A percentile compares a stretch with the other conserved stretches of the same genome.
These are phyloP conservation scores for Salix caprea DNA, from an alignment of 345 rosid species.

Conservation along the genomic window DNA sequence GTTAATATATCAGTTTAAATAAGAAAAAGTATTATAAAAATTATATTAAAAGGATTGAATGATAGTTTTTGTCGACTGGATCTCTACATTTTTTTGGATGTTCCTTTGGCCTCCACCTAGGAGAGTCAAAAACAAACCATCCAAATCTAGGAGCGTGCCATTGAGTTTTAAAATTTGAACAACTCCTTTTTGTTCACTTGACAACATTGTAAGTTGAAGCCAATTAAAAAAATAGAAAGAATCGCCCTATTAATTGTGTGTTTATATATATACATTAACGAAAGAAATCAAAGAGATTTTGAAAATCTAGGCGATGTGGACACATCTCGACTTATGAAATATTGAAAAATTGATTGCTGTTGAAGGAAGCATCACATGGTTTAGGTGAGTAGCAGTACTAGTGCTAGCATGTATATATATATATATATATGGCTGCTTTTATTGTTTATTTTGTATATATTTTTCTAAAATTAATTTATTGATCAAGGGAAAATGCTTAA, in stretches of 20 bases:
- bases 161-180: background rate
- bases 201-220: background rate
- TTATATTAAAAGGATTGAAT: no score
- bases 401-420: background rate
- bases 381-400: background rate
- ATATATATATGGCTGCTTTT: background rate
- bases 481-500: no score
- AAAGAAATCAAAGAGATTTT: background rate
- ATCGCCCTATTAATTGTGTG: background rate
- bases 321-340: background rate
- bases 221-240: background rate
- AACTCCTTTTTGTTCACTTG: background rate
- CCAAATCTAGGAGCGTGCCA: background rate
- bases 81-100: no score
- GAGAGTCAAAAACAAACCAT: background rate
- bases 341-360: background rate
- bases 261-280: background rate
- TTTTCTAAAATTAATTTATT: background rate
- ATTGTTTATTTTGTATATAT: background rate
- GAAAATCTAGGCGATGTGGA: background rate
- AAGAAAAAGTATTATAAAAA: no score
- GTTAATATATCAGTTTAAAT: no score
- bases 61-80: background rate
- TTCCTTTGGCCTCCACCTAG: no score
- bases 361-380: background rate